Conservation (phyloP, 306 rosid genomes). For the Vigna nakashimae region DNA sequence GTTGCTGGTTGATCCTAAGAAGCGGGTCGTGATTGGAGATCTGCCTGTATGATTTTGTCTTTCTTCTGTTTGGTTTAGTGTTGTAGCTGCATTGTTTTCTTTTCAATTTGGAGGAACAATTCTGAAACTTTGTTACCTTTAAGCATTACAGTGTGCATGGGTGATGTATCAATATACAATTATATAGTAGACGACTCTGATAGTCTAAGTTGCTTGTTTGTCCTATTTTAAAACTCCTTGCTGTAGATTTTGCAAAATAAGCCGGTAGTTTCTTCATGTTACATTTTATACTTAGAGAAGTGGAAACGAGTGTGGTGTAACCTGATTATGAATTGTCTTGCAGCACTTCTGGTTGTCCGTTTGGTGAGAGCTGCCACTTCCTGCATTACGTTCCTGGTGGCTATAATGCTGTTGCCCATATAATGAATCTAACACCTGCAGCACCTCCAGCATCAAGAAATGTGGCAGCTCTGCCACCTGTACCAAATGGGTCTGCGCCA, state of each 20-base stretch:
- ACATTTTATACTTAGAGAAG: neutral
- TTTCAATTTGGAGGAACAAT: conserved; percentile 1
- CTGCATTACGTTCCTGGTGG: conserved; percentile 95
- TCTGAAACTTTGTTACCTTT: conserved; percentile 5
- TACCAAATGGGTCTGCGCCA: conserved; percentile 66
- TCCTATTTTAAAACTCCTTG: neutral
- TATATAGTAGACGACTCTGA: neutral
- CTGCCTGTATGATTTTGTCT: neutral
- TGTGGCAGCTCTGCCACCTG: conserved; percentile 54
- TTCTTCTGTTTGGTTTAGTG: neutral
- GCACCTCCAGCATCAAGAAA: conserved; percentile 69
- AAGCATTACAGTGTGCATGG: neutral
- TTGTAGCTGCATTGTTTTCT: neutral
- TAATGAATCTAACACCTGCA: conserved; percentile 83
- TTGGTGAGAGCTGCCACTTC: conserved; percentile 96
- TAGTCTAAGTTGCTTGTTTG: neutral
- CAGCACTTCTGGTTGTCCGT: conserved; percentile 97
- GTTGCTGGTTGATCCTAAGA: neutral
- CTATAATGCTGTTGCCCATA: conserved; percentile 87
- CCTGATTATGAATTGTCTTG: conserved; percentile 53
- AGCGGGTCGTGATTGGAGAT: neutral
- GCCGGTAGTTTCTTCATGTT: neutral
- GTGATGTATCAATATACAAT: neutral
- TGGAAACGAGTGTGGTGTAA: conserved; percentile 22
- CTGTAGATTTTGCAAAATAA: neutral